Evolutionary conservation across 1,284 basidiomycete genomes (phyloP), one percentile per base, ranked within the genome.

Genomic region (Cerioporus squamosus): DNA sequence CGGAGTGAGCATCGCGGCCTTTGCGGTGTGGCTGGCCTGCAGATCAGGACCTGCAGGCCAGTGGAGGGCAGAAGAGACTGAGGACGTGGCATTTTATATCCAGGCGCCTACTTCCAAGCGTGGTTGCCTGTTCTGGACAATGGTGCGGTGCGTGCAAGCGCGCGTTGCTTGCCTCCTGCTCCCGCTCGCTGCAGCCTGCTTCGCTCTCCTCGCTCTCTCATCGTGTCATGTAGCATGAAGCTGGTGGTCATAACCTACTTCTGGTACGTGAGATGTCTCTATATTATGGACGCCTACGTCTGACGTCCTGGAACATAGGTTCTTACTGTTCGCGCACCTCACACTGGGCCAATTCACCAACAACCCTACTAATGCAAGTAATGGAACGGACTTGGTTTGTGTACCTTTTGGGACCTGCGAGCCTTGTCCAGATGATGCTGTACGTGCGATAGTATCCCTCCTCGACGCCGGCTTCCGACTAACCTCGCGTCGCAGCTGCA

Each of bases 361-460:
- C 45, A 48, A 44, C 12, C 46, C 47, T 46, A 50, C 20, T 24
- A 53, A 58, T 51, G 51, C 24, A 18, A 46, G 38, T 43, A 68
- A 68, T 58, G 59, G 43, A 5, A 63, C 66, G 1, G 51, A 56
- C 20, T 73, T 86, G 29, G 74, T 85, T 18, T 96, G 94, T 67
- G 77, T 77, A 26, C 91, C 93, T 1, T 92, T 90, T 67, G 93
- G 93, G 10, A 78, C 78, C 64, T 97, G 94, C 69, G 88, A 93
- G 66, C 88, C 88, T 64, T 97, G 94, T 78, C 93, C 94, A 20
- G 74, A 80, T 17, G 87, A 91, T 61, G 83, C 87, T 51, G 94
- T 95, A 70, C 63, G 88, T 82, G 9, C 10, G n/a, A n/a, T n/a
- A n/a, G n/a, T 15, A 8, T 38, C 2, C n/a, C 20, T 42, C 9